Evolutionary conservation across 768 basidiomycete genomes (phyloP).

Genomic region (Mycena polygramma): DNA sequence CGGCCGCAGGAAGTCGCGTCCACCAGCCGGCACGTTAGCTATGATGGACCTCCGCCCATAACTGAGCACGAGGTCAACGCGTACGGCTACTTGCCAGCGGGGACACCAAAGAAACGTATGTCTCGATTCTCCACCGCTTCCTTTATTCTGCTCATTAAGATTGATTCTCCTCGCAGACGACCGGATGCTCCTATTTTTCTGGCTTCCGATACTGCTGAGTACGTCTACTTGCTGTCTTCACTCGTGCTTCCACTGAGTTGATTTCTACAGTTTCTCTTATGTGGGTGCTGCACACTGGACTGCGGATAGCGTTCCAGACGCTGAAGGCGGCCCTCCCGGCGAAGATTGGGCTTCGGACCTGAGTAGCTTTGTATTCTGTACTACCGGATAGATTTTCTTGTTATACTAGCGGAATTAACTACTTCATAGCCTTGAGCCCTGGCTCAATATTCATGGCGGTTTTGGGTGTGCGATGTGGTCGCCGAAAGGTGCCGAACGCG

Average conservation of each 20-base stretch:
- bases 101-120: slow-evolving; percentile 79
- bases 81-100: slow-evolving; percentile 72
- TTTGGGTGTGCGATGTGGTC: too few relatives aligned
- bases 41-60: slow-evolving; percentile 60
- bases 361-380: slow-evolving; percentile 36
- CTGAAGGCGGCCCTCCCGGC: slow-evolving; percentile 62
- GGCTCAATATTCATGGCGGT: too few relatives aligned
- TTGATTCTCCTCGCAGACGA: slow-evolving; percentile 65
- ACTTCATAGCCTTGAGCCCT: neutral
- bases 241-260: neutral
- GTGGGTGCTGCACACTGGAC: slow-evolving; percentile 70
- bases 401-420: slow-evolving; percentile 8
- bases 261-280: slow-evolving; percentile 65
- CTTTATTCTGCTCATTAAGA: slow-evolving; percentile 28
- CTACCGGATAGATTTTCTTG: slow-evolving; percentile 22
- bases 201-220: slow-evolving; percentile 88
- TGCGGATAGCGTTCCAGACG: slow-evolving; percentile 64
- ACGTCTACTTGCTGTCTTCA: slow-evolving; percentile 48
- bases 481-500: too few relatives aligned
- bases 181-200: slow-evolving; percentile 87
- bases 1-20: slow-evolving; percentile 37
- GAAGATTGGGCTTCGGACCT: slow-evolving; percentile 55
- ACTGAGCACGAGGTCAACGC: slow-evolving; percentile 79
- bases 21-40: slow-evolving; percentile 58
- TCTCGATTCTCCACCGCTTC: slow-evolving; percentile 28